A percentile compares a stretch with the other conserved stretches of the same genome.
Evolutionary conservation across 306 rosid genomes (phyloP).

Genomic region (Begonia peltatifolia): DNA sequence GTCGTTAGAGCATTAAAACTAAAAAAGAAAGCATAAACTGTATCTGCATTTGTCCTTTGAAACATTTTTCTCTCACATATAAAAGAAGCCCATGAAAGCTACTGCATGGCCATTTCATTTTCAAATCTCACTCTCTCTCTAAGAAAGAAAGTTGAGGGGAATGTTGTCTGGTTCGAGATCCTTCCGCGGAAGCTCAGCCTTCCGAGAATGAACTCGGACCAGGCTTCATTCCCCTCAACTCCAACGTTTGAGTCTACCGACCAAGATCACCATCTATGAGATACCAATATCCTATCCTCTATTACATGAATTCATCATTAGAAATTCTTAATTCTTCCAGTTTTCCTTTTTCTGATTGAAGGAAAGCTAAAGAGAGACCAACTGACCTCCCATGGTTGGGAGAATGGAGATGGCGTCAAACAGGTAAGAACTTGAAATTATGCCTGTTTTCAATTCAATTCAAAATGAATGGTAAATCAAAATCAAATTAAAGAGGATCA

Average conservation of each 20-base stretch:
- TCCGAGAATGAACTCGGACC: conserved; percentile 11
- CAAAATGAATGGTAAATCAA: too few species aligned
- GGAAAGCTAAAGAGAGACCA: too few species aligned
- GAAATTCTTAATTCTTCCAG: neutral
- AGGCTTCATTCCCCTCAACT: conserved; percentile 18
- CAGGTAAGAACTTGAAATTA: too few species aligned
- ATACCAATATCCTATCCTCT: neutral
- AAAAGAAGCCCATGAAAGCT: conserved; percentile 51
- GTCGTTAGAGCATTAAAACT: too few species aligned
- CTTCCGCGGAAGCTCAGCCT: neutral
- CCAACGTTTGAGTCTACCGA: neutral
- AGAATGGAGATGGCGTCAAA: neutral
- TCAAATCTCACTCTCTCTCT: conserved; percentile 10
- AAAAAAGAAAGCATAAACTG: too few species aligned
- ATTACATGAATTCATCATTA: neutral
- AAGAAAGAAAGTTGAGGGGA: conserved; percentile 15
- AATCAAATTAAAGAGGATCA: too few species aligned
- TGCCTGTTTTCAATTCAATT: too few species aligned
- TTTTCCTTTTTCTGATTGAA: too few species aligned
- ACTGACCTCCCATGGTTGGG: too few species aligned
- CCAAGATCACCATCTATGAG: neutral
- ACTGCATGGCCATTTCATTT: conserved; percentile 52
- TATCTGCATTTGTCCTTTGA: too few species aligned
- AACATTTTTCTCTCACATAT: conserved; percentile 14
- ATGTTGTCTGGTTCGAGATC: conserved; percentile 19